Evolutionary conservation across 306 rosid species (phyloP), one percentile per base, ranked within the genome.

Genomic region (Sophora flavescens): DNA sequence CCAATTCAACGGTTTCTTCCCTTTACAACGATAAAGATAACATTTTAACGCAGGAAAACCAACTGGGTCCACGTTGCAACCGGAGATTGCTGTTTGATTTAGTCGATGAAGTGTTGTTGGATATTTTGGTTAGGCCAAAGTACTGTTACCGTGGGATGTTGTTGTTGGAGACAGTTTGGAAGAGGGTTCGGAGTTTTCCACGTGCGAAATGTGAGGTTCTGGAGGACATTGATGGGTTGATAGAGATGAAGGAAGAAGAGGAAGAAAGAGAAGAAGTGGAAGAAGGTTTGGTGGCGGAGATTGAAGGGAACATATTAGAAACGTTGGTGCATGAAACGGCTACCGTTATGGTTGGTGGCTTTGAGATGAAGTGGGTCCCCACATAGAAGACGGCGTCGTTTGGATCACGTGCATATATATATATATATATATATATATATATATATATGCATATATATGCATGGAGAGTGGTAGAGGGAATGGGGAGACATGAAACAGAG

Each of bases 151-250:
- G 2, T 3, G 79, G 61, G 13, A 14, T 73, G 32, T 18, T 70
- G 38, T 26, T 87, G 70, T 47, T 83, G 9, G 87, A 89, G 44
- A 75, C 63, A 0, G 70, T 96, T 78, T 88, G 91, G 47, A 38
- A 58, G 45, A 89, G 77, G 79, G 72, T 92, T 22, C 51, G 81
- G 72, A 86, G 84, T 28, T 89, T 86, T 33, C 93, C 93, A 13
- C 18, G 83, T 14, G 89, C 87, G 15, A 79, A 87, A 30, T 96
- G 98, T 42, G 85, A 74, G 63, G 87, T 86, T 6, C 72, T 91
- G 1, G 98, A 92, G 68, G 99, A 96, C 77, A 84, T 96, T 11
- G 97, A 92, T 56, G 90, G 62, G 15, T 67, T 96, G 62, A 79
- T 96, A 3, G 98, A 89, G 22, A 66, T 71, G 50, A 95, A 92